These are phyloP conservation scores for Tagetes erecta DNA, from an alignment of 129 eudicot species.

Conservation along the genomic window DNA sequence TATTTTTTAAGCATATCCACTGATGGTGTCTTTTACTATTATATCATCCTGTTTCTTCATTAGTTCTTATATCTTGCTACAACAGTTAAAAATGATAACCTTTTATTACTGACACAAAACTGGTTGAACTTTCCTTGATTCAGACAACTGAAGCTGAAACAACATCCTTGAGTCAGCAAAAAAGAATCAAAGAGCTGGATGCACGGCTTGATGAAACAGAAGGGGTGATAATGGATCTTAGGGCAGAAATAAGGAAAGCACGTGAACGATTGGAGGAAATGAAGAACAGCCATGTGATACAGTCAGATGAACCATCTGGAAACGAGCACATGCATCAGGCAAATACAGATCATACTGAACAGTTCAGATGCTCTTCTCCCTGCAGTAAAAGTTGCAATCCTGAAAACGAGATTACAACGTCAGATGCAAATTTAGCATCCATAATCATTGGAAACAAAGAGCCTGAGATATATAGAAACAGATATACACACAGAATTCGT, in stretches of 20 bases:
- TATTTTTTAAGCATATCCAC: neutral
- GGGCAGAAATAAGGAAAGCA: slow-evolving; percentile 51
- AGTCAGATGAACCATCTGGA: slow-evolving; percentile 20
- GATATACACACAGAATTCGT: slow-evolving; percentile 59
- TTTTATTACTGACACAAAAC: slow-evolving; percentile 16
- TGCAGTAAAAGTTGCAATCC: slow-evolving; percentile 22
- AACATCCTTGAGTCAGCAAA: slow-evolving; percentile 41
- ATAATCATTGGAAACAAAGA: slow-evolving; percentile 36
- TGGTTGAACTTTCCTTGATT: slow-evolving; percentile 14
- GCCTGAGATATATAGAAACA: slow-evolving; percentile 46
- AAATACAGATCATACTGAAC: slow-evolving; percentile 25
- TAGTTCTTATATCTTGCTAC: slow-evolving; percentile 7
- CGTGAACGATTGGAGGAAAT: slow-evolving; percentile 47
- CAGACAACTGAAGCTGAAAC: slow-evolving; percentile 56
- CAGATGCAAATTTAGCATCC: slow-evolving; percentile 30
- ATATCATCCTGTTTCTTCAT: neutral
- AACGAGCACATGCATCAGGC: slow-evolving; percentile 11
- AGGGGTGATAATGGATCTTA: slow-evolving; percentile 60
- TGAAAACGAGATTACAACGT: slow-evolving; percentile 20
- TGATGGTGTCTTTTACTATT: neutral
- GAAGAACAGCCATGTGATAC: slow-evolving; percentile 34
- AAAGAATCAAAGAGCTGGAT: slow-evolving; percentile 66
- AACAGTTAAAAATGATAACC: slow-evolving; percentile 8
- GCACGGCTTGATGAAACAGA: slow-evolving; percentile 74
- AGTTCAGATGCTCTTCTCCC: slow-evolving; percentile 26